Evolutionary conservation across 108 stramenopile genomes (phyloP).

Genomic region (Nitzschia sp.): DNA sequence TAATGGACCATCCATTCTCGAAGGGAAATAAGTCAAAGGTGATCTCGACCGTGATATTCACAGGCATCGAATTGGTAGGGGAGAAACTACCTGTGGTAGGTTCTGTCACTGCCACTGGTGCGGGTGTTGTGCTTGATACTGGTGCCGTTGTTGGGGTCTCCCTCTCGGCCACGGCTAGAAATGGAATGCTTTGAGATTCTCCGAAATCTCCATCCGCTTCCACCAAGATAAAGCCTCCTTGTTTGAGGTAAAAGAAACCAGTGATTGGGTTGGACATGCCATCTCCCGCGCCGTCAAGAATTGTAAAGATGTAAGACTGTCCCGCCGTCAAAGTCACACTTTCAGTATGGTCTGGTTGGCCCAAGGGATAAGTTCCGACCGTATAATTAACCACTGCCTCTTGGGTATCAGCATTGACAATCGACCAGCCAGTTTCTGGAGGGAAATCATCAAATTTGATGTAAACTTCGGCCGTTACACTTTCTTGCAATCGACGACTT

Average conservation of each 20-base stretch:
- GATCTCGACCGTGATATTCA: neutral
- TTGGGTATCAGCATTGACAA: neutral
- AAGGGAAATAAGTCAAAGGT: neutral
- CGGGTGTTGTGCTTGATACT: neutral
- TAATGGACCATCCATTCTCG: neutral
- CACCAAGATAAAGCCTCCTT: neutral
- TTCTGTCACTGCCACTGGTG: neutral
- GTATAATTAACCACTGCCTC: neutral
- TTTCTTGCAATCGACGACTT: neutral
- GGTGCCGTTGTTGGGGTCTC: neutral
- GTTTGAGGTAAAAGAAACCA: neutral
- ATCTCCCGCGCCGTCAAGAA: neutral
- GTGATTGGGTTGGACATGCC: neutral
- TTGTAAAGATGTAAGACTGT: neutral
- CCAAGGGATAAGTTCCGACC: neutral
- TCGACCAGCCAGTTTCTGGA: conserved; percentile 4
- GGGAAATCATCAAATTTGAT: conserved; percentile 7
- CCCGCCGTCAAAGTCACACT: neutral
- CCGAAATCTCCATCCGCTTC: neutral
- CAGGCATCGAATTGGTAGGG: neutral
- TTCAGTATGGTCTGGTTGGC: neutral
- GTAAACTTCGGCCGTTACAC: neutral
- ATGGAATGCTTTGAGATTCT: neutral
- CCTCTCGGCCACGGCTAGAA: neutral
- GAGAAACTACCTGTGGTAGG: neutral